Evolutionary conservation across 176 grass and related monocot genomes (phyloP).

Genomic region (Hordeum marinum): DNA sequence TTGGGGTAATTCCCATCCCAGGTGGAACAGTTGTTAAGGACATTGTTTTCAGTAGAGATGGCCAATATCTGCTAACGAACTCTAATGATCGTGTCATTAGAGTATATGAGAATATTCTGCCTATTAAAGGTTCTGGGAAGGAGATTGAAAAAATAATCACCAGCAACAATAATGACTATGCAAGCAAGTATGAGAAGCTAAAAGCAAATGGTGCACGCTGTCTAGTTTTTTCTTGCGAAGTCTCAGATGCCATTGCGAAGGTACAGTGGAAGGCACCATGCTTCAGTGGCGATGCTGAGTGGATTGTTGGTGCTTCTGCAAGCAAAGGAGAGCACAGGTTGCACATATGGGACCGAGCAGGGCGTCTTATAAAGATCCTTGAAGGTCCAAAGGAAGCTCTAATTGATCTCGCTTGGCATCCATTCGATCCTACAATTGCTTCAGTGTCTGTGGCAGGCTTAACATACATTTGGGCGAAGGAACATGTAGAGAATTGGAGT

Average conservation of each 20-base stretch:
- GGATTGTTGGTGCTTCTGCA: conserved; percentile 94
- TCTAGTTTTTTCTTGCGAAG: conserved; percentile 72
- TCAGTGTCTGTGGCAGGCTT: conserved; percentile 79
- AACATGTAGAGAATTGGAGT: conserved; percentile 91
- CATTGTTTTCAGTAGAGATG: conserved; percentile 86
- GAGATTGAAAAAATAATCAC: conserved; percentile 53
- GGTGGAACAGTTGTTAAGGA: conserved; percentile 88
- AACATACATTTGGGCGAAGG: conserved; percentile 87
- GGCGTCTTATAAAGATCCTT: conserved; percentile 91
- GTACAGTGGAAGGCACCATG: conserved; percentile 98
- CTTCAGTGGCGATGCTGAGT: conserved; percentile 95
- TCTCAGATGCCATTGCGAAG: conserved; percentile 85
- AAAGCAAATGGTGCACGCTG: conserved; percentile 71
- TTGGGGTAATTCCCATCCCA: conserved; percentile 70
- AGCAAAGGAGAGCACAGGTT: conserved; percentile 97
- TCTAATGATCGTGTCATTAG: conserved; percentile 97
- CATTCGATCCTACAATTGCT: conserved; percentile 66
- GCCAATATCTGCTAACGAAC: conserved; percentile 86
- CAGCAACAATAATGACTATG: conserved; percentile 29
- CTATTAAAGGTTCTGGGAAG: conserved; percentile 58
- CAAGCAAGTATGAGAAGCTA: conserved; percentile 51
- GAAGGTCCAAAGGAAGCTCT: conserved; percentile 96
- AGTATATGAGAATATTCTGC: conserved; percentile 75
- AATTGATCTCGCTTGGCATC: conserved; percentile 96
- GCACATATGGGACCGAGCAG: conserved; percentile 84